Base-by-base conservation (phyloP, 306 rosid species). In the Vachellia pachyceras region DNA sequence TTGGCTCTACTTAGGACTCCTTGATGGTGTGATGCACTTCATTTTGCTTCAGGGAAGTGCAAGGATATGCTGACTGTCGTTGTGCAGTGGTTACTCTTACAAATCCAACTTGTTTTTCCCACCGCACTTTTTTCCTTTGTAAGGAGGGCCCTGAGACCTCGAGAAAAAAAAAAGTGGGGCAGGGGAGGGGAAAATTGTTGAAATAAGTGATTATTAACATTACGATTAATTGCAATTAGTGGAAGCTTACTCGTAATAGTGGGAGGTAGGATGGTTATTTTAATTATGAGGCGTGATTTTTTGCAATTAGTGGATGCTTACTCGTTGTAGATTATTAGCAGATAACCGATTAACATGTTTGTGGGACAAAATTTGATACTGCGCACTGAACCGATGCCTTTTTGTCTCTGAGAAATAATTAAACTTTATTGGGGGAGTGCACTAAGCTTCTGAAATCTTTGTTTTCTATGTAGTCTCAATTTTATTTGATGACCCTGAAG, bases 41-140 rank as follows among this genome's bases (percentile, higher is more conserved):
- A 47, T 29, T 68, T 76, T 77, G 50, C 78, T 82, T 76, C 42
- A 65, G 33, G 54, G 66, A 75, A 39, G 25, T 69, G 23, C 18
- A 6, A 45, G 23, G 50, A 23, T 10, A 65, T 6, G 60, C 36
- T 68, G 46, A 45, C 58, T 60, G 22, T 79, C 10, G 42, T 54
- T 13, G 40, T 18, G 76, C 15, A 44, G 76, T 18, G 50, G 74
- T 50, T 81, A 3, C 67, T 29, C 33, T 29, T n/a, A n/a, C n/a
- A n/a, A 65, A 36, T 55, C 73, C 76, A 80, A 69, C n/a, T 33
- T 5, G 3, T 17, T 22, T 12, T 36, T 13, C 17, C 25, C 39
- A 7, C 20, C 20, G 15, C 63, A 7, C 63, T n/a, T n/a, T 20
- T 57, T 37, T 44, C 23, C 7, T 20, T 1, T 67, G 0, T 1